These are phyloP conservation scores for Loxodes magnus DNA, from an alignment of 73 alveolate genomes.

Conservation along the genomic window DNA sequence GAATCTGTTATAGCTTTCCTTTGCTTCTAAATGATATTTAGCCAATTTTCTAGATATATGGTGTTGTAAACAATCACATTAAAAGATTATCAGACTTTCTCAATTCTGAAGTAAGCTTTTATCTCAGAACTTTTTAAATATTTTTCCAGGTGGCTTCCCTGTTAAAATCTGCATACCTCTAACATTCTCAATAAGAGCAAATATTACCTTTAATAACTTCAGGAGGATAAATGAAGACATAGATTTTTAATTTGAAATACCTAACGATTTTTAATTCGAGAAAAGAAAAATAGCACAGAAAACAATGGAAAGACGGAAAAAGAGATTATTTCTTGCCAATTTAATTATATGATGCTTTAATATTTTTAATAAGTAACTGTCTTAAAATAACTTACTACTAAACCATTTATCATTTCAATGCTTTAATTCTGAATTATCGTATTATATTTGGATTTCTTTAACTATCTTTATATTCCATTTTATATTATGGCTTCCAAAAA, in stretches of 20 bases:
- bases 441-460: no score
- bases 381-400: no score
- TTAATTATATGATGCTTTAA: conserved; percentile 14
- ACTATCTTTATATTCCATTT: no score
- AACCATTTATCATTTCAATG: no score
- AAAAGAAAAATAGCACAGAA: conserved; percentile 65
- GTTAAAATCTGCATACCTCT: conserved; percentile 68
- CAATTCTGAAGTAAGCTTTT: conserved; percentile 28
- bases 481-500: no score
- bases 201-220: conserved; percentile 47
- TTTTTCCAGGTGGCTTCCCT: no score
- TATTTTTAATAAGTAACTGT: no score
- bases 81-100: conserved; percentile 37
- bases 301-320: conserved; percentile 32
- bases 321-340: conserved; percentile 24
- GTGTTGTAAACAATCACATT: conserved; percentile 27
- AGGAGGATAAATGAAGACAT: conserved; percentile 3
- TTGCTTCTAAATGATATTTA: conserved; percentile 33
- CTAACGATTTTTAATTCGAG: conserved; percentile 20
- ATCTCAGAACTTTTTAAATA: conserved; percentile 24
- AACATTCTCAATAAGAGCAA: conserved; percentile 54
- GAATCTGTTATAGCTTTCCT: conserved; percentile 62
- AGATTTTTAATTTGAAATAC: conserved; percentile 32
- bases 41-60: conserved; percentile 39
- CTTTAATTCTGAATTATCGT: no score